Evolutionary conservation across 2,329 filamentous ascomycete species (phyloP).

Genomic region (Aspergillus sp.): DNA sequence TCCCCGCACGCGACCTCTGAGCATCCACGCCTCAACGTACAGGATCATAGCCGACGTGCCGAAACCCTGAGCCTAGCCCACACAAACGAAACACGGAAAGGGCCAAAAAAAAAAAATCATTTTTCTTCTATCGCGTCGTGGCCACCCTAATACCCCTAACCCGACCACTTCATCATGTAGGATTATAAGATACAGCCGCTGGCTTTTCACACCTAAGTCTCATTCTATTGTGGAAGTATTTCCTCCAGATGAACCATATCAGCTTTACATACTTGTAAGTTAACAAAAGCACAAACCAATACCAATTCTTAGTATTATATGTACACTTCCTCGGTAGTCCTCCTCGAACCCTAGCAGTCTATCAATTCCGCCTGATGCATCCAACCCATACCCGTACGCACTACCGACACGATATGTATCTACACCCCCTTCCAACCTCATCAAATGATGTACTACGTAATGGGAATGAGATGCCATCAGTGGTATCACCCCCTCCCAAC

Average conservation of each 20-base stretch:
- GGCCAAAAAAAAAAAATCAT: not conserved
- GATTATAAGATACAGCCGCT: slow-evolving; percentile 15
- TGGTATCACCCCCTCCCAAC: slow-evolving; percentile 39
- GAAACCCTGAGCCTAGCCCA: slow-evolving; percentile 25
- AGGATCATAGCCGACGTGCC: slow-evolving; percentile 46
- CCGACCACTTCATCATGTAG: slow-evolving; percentile 9
- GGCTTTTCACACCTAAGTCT: not conserved
- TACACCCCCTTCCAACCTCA: not conserved
- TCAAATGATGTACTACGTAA: not conserved
- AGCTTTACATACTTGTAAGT: not conserved
- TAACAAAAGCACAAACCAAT: not conserved
- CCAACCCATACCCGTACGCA: not conserved
- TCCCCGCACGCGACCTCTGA: slow-evolving; percentile 43
- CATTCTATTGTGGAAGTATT: not conserved
- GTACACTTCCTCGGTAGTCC: too few species aligned
- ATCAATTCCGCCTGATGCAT: not conserved
- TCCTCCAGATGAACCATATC: not conserved
- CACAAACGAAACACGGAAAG: not conserved
- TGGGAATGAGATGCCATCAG: not conserved
- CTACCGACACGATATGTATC: not conserved
- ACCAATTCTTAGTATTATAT: slow-evolving; percentile 26
- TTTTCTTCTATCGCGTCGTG: not conserved
- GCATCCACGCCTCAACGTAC: slow-evolving; percentile 47
- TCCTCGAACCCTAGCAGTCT: not conserved
- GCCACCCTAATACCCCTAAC: not conserved